Conservation (phyloP, 371 early-diverging fungal genomes). For the Rhizopus microsporus region DNA sequence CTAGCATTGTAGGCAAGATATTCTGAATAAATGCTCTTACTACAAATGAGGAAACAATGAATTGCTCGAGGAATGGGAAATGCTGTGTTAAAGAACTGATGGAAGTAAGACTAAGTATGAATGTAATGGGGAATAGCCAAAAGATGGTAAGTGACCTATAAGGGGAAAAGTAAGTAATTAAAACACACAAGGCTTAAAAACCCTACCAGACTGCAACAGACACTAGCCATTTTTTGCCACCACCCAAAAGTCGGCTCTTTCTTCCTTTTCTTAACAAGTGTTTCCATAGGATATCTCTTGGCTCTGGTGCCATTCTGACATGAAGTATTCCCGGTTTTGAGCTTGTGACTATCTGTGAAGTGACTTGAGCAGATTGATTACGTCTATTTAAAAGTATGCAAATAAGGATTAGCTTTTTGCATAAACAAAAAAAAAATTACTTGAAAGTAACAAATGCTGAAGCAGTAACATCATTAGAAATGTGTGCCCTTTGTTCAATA, state of each 20-base stretch:
- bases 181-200: slow-evolving; percentile 8
- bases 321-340: slow-evolving; percentile 70
- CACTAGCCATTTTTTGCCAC: slow-evolving; percentile 50
- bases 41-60: slow-evolving; percentile 53
- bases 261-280: slow-evolving; percentile 67
- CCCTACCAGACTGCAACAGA: slow-evolving; percentile 59
- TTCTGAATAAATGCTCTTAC: slow-evolving; percentile 60
- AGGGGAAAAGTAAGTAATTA: background rate
- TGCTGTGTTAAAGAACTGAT: slow-evolving; percentile 67
- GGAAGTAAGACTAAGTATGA: slow-evolving; percentile 70
- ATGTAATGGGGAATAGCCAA: slow-evolving; percentile 69
- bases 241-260: slow-evolving; percentile 37
- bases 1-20: slow-evolving; percentile 63
- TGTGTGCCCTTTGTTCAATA: slow-evolving; percentile 18
- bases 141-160: slow-evolving; percentile 68
- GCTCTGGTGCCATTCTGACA: slow-evolving; percentile 85
- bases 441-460: slow-evolving; percentile 69
- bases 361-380: slow-evolving; percentile 55
- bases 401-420: background rate
- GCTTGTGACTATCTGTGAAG: slow-evolving; percentile 63
- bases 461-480: slow-evolving; percentile 29
- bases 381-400: slow-evolving; percentile 19
- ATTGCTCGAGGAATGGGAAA: slow-evolving; percentile 53
- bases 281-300: slow-evolving; percentile 89
- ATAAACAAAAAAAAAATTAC: slow-evolving; percentile 29